These are phyloP conservation scores for Dendrobium catenatum DNA, from an alignment of 106 monocot species.

Conservation along the genomic window DNA sequence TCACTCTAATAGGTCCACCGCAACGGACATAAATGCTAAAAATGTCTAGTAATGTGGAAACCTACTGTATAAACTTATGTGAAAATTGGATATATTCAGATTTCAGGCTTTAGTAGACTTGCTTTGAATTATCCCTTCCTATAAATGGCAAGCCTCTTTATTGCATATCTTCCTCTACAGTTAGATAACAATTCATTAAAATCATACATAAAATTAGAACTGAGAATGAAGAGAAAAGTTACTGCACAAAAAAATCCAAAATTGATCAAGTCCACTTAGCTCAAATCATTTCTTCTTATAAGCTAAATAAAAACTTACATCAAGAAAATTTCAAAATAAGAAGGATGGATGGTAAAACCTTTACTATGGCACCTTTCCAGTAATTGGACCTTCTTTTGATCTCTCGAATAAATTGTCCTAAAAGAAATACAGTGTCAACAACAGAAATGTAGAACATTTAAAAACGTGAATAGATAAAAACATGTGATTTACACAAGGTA, in stretches of 20 bases:
- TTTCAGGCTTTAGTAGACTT: too few relatives aligned
- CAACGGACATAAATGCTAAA: too few relatives aligned
- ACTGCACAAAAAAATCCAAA: neutral
- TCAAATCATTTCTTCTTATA: neutral
- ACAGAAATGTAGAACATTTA: neutral
- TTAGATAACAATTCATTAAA: too few relatives aligned
- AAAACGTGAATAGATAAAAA: neutral
- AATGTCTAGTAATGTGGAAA: too few relatives aligned
- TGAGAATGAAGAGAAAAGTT: neutral
- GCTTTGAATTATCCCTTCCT: too few relatives aligned
- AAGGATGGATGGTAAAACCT: neutral
- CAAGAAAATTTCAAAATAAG: neutral
- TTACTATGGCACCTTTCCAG: constrained; percentile 2
- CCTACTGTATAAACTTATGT: too few relatives aligned
- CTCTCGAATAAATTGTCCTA: constrained; percentile 7
- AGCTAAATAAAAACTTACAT: neutral
- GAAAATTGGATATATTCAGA: too few relatives aligned
- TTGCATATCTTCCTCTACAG: too few relatives aligned
- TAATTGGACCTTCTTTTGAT: constrained; percentile 1
- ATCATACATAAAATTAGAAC: too few relatives aligned
- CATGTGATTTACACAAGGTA: neutral
- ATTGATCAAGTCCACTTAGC: neutral
- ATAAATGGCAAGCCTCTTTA: too few relatives aligned
- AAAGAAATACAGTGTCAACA: neutral
- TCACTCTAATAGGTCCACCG: too few relatives aligned